phyloP scores from a whole-genome alignment of 352 stramenopile species.

The Hyaloperonospora brassicae region DNA sequence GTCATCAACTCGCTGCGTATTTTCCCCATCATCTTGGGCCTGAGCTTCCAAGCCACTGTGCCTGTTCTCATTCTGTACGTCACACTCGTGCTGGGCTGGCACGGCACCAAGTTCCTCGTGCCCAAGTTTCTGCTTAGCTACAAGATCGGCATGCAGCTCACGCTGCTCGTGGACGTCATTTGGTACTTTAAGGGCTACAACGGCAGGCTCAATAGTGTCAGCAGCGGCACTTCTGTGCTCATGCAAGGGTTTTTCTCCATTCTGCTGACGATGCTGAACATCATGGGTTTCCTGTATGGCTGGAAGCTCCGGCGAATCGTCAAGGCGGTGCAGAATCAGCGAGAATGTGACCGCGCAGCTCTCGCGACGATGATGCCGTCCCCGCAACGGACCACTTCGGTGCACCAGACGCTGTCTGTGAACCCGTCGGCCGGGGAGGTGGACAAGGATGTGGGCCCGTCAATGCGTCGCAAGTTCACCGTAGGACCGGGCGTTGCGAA shows the following conservation, averaged over 20 bases:
- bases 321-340: slow-evolving; percentile 74
- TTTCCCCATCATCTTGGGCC: slow-evolving; percentile 76
- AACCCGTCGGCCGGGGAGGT: slow-evolving; percentile 38
- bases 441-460: slow-evolving; percentile 30
- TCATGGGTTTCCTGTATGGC: slow-evolving; percentile 71
- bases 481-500: slow-evolving; percentile 27
- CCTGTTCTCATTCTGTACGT: slow-evolving; percentile 82
- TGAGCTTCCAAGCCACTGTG: slow-evolving; percentile 77
- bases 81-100: slow-evolving; percentile 81
- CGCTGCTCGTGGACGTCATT: slow-evolving; percentile 72
- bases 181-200: slow-evolving; percentile 86
- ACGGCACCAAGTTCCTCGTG: slow-evolving; percentile 82
- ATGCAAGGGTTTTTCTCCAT: slow-evolving; percentile 86
- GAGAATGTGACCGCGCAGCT: slow-evolving; percentile 69
- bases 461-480: slow-evolving; percentile 37
- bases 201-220: slow-evolving; percentile 72
- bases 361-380: slow-evolving; percentile 74
- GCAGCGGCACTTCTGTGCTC: slow-evolving; percentile 65
- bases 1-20: slow-evolving; percentile 79
- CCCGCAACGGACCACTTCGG: slow-evolving; percentile 28
- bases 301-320: slow-evolving; percentile 85
- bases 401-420: slow-evolving; percentile 56
- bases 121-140: slow-evolving; percentile 82
- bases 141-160: slow-evolving; percentile 87
- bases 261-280: slow-evolving; percentile 67